Evolutionary conservation across 2,329 filamentous ascomycete species (phyloP).

Genomic region (Sarocladium kiliense): DNA sequence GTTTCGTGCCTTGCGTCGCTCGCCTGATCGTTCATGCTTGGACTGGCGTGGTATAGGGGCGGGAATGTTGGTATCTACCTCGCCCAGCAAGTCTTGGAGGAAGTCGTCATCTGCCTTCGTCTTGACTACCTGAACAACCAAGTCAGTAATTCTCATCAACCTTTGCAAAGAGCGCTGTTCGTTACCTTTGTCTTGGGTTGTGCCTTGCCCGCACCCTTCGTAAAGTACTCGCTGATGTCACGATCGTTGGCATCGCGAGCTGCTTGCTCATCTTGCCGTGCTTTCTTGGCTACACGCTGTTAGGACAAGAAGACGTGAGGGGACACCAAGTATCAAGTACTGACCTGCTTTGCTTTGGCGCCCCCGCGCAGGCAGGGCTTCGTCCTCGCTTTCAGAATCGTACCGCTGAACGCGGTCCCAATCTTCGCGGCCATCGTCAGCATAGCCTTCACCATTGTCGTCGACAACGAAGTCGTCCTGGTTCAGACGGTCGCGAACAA

Average conservation of each 20-base stretch:
- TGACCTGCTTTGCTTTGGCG: constrained; percentile 48
- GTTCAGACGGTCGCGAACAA: constrained; percentile 82
- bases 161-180: not conserved
- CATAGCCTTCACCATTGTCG: constrained; percentile 95
- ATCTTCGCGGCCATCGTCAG: constrained; percentile 92
- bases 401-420: constrained; percentile 72
- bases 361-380: constrained; percentile 32
- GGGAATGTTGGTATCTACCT: constrained; percentile 74
- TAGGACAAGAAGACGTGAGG: not conserved
- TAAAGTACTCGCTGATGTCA: constrained; percentile 94
- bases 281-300: constrained; percentile 64
- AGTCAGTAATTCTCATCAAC: constrained; percentile 10
- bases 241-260: constrained; percentile 83
- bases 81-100: constrained; percentile 74
- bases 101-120: constrained; percentile 89
- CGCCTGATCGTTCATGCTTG: constrained; percentile 64
- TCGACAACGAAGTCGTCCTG: constrained; percentile 98
- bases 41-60: constrained; percentile 49
- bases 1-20: constrained; percentile 72
- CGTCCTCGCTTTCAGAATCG: constrained; percentile 66
- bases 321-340: constrained; percentile 11
- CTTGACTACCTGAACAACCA: constrained; percentile 53
- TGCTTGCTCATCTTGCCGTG: constrained; percentile 80
- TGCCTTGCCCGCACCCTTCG: constrained; percentile 60
- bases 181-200: constrained; percentile 61